phyloP scores from a whole-genome alignment of 495 filamentous ascomycete genomes.

The Penicillium subrubescens region DNA sequence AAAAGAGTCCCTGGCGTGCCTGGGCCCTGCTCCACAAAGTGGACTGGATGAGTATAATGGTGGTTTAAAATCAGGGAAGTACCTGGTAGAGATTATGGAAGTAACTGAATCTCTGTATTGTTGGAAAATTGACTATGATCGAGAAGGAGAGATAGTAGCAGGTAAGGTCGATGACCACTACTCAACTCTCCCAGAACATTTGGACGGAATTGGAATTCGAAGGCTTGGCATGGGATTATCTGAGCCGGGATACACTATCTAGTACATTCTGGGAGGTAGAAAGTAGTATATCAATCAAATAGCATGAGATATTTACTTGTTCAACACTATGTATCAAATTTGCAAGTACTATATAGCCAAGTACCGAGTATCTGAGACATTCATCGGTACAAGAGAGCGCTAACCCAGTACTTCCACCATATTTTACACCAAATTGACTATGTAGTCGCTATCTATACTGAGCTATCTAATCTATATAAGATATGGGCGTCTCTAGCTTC shows the following conservation, averaged over 20 bases:
- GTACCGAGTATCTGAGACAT: neutral
- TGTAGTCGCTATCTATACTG: no score
- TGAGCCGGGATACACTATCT: neutral
- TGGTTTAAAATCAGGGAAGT: neutral
- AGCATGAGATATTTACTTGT: neutral
- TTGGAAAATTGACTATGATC: neutral
- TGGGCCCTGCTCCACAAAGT: conserved; percentile 1
- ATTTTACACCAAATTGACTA: neutral
- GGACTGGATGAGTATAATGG: neutral
- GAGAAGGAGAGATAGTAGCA: neutral
- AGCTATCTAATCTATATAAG: no score
- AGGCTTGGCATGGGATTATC: conserved; percentile 11
- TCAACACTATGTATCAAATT: neutral
- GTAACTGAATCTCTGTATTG: neutral
- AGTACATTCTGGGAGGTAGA: neutral
- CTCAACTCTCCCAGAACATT: neutral
- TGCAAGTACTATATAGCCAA: neutral
- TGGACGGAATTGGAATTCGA: conserved; percentile 17
- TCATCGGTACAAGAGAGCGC: neutral
- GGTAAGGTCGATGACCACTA: neutral
- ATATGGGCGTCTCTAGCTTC: neutral
- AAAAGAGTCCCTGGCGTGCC: conserved; percentile 6
- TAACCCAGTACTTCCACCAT: neutral
- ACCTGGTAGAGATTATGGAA: neutral
- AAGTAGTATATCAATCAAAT: neutral